A percentile compares a stretch with the other conserved stretches of the same genome.
Conservation (phyloP, 495 filamentous ascomycete species). For the Daldinia concentrica region DNA sequence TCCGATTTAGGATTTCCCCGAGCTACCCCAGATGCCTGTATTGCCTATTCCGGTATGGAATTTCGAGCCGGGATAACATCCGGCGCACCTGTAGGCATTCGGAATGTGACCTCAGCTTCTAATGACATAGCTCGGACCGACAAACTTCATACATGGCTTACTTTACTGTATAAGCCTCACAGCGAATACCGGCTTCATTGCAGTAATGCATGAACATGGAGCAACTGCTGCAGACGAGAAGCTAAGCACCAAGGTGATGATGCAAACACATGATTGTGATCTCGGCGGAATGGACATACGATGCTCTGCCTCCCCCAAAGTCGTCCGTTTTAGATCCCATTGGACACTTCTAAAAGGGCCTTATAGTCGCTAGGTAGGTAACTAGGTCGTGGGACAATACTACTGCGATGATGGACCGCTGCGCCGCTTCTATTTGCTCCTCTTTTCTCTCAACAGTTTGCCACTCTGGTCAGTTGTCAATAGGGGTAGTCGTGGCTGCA, state of each 20-base stretch:
- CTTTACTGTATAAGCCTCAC: constrained; percentile 24
- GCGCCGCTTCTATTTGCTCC: constrained; percentile 34
- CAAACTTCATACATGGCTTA: constrained; percentile 6
- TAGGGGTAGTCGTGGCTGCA: constrained; percentile 16
- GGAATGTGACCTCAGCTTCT: neutral
- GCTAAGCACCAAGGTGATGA: neutral
- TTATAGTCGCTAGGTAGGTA: neutral
- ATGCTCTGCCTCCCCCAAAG: constrained; percentile 34
- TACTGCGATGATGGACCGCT: constrained; percentile 10
- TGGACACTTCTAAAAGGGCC: constrained; percentile 11
- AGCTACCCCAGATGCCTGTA: constrained; percentile 26
- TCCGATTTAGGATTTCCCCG: constrained; percentile 36
- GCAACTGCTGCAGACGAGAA: constrained; percentile 23
- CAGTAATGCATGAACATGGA: constrained; percentile 6
- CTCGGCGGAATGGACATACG: constrained; percentile 16
- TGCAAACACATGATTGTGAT: constrained; percentile 2
- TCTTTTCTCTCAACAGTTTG: constrained; percentile 17
- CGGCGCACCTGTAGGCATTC: constrained; percentile 4
- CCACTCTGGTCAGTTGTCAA: constrained; percentile 17
- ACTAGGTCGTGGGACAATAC: neutral
- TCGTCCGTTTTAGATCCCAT: constrained; percentile 19
- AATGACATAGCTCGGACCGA: neutral
- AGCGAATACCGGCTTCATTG: neutral
- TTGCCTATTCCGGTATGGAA: constrained; percentile 33
- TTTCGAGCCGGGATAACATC: constrained; percentile 7